A percentile compares a stretch with the other conserved stretches of the same genome.
phyloP scores from a whole-genome alignment of 129 eudicot genomes.

The Flaveria robusta region DNA sequence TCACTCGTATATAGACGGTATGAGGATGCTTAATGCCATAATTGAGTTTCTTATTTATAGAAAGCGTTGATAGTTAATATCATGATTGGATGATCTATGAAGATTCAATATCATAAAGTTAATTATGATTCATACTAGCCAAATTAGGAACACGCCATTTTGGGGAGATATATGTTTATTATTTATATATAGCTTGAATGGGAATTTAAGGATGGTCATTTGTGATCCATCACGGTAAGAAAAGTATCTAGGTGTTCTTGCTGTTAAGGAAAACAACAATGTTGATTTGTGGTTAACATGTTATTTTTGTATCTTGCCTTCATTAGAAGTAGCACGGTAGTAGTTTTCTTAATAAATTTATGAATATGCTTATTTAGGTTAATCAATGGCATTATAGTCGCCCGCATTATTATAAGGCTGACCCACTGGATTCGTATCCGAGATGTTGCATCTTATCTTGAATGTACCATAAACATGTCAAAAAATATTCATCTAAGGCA shows the following conservation, averaged over 20 bases:
- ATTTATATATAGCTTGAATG: background rate
- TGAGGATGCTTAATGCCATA: background rate
- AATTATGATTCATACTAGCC: background rate
- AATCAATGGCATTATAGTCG: too few relatives aligned
- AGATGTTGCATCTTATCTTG: background rate
- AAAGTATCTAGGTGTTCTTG: background rate
- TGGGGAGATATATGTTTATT: background rate
- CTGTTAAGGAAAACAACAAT: background rate
- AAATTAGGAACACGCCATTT: background rate
- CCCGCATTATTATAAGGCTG: too few relatives aligned
- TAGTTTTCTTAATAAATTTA: background rate
- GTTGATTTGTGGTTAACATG: background rate
- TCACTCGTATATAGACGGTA: too few relatives aligned
- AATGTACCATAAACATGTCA: background rate
- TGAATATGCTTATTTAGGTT: too few relatives aligned
- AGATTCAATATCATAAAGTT: background rate
- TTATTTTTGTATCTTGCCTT: background rate
- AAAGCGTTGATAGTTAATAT: background rate
- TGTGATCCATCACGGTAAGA: background rate
- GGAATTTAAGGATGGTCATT: too few relatives aligned
- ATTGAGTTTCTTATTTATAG: background rate
- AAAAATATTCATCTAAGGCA: too few relatives aligned
- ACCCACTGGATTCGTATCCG: background rate
- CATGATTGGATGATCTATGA: background rate
- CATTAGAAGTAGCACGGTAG: background rate